Evolutionary conservation across 108 stramenopile genomes (phyloP), one percentile per base, ranked within the genome.

Genomic region (Aurantiochytrium sp.): DNA sequence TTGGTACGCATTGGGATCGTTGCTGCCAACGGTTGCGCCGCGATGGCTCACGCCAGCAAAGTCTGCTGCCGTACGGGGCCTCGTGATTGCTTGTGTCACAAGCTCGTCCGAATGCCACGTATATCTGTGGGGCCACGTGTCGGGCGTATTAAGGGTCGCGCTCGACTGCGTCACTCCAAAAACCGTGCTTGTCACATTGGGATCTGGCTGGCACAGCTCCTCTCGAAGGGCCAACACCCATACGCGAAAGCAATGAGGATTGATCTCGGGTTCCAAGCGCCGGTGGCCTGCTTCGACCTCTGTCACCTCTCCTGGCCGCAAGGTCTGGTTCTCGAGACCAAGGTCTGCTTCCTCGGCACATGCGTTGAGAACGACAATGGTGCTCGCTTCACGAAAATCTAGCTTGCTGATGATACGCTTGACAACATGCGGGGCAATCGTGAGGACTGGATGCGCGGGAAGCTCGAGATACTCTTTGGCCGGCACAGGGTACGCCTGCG

Each of bases 101-200:
- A 83, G 51, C 45, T 83, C 76, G 51, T 83, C 76, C 4, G 76
- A 83, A 45, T 83, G 76, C 76, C 76, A 83, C 25, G 76, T 83
- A 23, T 83, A 83, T 18, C 76, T 47, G 28, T 83, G 76, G 6
- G 76, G 76, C 76, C 76, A 83, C 1, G 76, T 83, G 1, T 83
- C 76, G 16, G 76, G 18, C 25, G 76, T 45, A 23, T 83, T 83
- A 16, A 83, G 76, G 6, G 76, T 53, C 3, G 76, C 76, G 51
- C 49, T 53, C 25, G 76, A 47, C 51, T 83, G 76, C 49, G 76
- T 83, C 3, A 83, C 51, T 0, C 76, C 76, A 35, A 83, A 83
- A 21, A 83, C 76, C 4, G 49, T 53, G 51, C 49, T 53, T 23
- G 76, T 53, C 43, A 83, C 49, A 12, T 83, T 23, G 19, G 76